Evolutionary conservation across 805 yeast species (phyloP), one percentile per base, ranked within the genome.

Genomic region (Metschnikowia matae): DNA sequence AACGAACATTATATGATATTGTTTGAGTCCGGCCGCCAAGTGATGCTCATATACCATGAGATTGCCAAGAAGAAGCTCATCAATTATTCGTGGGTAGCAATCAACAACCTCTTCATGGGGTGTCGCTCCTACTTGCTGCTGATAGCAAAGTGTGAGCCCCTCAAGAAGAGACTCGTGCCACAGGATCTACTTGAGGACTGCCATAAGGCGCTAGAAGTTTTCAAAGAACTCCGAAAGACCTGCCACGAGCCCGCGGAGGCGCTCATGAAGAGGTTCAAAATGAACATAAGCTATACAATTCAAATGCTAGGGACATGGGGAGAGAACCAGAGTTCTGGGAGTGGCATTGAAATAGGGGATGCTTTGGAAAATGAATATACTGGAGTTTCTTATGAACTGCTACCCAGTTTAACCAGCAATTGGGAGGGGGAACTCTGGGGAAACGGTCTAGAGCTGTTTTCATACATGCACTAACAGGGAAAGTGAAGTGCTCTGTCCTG

Each of bases 61-160:
- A 45, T 54, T 18, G 41, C 41, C 2, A 32, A 36, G 37, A 39
- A 23, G 21, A 44, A 51, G 20, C 18, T 38, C 23, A 47, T 57
- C 40, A 55, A 55, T 39, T 58, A 47, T 33, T 50, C 55, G 5
- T 57, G 61, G 62, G 54, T 55, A 17, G 59, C 61, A 20, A 50
- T 52, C 29, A 57, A 57, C 46, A 54, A 52, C 35, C 42, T 58
- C 3, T 54, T 17, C 31, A 21, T 50, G 35, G 58, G 53, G 1
- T 51, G 48, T 2, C 40, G 49, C 4, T 45, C 44, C 15, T 54
- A 55, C 38, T 33, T 58, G 14, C 44, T 44, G 15, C 54, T 52
- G 51, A 52, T 58, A 13, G 15, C 31, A 29, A 46, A 34, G 14
- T 23, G 52, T 14, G 42, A 45, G 20, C 20, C 13, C 14, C 32